Evolutionary conservation across 2,329 filamentous ascomycete species (phyloP).

Genomic region (Arachnomyces sp.): DNA sequence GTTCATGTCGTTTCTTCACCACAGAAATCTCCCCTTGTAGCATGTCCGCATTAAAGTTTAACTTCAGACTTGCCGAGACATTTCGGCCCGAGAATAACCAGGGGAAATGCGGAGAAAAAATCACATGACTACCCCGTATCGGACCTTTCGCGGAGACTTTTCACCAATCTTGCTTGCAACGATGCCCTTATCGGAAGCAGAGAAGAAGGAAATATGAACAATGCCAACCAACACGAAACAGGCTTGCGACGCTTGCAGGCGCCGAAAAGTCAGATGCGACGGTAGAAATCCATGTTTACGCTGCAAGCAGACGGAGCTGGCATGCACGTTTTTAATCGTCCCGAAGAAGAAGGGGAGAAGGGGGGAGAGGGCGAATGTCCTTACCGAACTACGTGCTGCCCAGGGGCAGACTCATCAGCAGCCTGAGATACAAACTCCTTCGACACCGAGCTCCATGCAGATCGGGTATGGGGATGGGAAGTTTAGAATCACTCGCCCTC

Average conservation of each 20-base stretch:
- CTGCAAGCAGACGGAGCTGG: slow-evolving; percentile 13
- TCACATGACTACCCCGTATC: too few relatives aligned
- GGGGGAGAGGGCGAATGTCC: slow-evolving; percentile 15
- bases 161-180: too few relatives aligned
- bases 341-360: slow-evolving; percentile 17
- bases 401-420: too few relatives aligned
- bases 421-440: neutral
- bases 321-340: slow-evolving; percentile 12
- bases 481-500: neutral
- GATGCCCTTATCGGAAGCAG: too few relatives aligned
- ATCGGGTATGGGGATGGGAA: neutral
- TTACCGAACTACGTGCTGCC: slow-evolving; percentile 13
- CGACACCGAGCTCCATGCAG: neutral
- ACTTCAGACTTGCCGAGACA: too few relatives aligned
- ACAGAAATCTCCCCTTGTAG: too few relatives aligned
- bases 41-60: too few relatives aligned
- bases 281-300: slow-evolving; percentile 13
- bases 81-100: too few relatives aligned
- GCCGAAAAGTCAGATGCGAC: slow-evolving; percentile 18
- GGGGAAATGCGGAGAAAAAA: too few relatives aligned
- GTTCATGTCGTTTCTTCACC: too few relatives aligned
- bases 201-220: neutral
- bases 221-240: slow-evolving; percentile 3
- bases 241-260: slow-evolving; percentile 20
- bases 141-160: too few relatives aligned